Conservation (phyloP, 768 basidiomycete species). For the Cystoderma amianthinum region DNA sequence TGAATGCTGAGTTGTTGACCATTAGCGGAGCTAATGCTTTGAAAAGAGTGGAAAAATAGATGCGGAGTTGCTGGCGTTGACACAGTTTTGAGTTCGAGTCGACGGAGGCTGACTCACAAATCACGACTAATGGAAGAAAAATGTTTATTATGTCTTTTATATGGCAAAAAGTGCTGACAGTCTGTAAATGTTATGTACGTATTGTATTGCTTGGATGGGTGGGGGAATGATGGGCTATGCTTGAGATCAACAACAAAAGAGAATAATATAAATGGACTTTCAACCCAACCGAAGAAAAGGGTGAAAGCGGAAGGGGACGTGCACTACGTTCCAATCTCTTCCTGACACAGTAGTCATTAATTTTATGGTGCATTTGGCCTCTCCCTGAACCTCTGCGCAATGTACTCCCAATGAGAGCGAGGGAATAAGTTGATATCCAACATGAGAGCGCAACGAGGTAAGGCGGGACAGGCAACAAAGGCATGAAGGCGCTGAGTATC, state of each 20-base stretch:
- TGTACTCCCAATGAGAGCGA: too few species aligned
- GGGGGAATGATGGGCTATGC: background rate
- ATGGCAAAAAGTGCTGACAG: background rate
- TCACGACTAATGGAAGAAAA: too few species aligned
- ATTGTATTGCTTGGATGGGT: background rate
- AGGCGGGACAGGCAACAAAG: slow-evolving; percentile 9
- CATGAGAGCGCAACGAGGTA: slow-evolving; percentile 2
- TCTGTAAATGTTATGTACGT: background rate
- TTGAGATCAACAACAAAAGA: background rate
- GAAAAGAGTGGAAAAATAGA: background rate
- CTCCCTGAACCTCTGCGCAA: too few species aligned
- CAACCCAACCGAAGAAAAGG: slow-evolving; percentile 4
- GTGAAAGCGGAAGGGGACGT: slow-evolving; percentile 29
- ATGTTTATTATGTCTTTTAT: background rate
- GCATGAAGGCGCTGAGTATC: slow-evolving; percentile 5
- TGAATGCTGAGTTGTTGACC: slow-evolving; percentile 2
- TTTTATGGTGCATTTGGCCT: too few species aligned
- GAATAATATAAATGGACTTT: background rate
- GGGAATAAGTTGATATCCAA: too few species aligned
- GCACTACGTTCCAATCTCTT: slow-evolving; percentile 40
- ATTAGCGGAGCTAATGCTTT: background rate
- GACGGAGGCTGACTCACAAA: too few species aligned
- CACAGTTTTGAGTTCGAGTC: too few species aligned
- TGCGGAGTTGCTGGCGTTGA: too few species aligned
- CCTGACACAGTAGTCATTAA: slow-evolving; percentile 10